Base-by-base conservation (phyloP, 2,329 filamentous ascomycete species). In the Chaetomiaceae sp. region DNA sequence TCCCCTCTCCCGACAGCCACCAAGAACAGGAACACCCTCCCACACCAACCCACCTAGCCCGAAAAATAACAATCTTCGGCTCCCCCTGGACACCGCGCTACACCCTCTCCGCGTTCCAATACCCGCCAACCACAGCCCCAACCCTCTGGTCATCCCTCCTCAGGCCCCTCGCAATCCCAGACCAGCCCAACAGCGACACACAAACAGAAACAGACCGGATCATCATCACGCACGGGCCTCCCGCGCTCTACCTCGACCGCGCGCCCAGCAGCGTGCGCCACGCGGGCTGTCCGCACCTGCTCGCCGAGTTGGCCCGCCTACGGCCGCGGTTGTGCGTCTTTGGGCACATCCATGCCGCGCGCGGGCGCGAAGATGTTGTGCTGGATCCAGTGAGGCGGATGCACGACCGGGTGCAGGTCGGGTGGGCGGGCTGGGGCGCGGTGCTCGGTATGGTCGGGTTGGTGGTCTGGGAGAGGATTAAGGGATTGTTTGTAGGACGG, bases 91-190 rank as follows among this genome's bases (percentile, higher is more conserved):
- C 70, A 2, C 60, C 62, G 2, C 57, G 55, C 5, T 51, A 67
- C 38, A 69, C 67, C 8, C 68, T 61, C 50, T 72, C 66, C 64
- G 66, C 68, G 0, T 75, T 74, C 51, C 70, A 74, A 55, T 72
- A 49, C 25, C 23, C 21, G 4, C 39, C 39, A 3, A 1, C 16
- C 31, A 17, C 12, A 3, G 47, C 20, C 8, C 1, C 14, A 1
- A 4, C 13, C 16, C 39, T 31, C 47, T 49, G 31, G 47, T 17
- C 23, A 4, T 5, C 6, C 1, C 13, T 7, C 6, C 35, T 41
- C 8, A 14, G 12, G 12, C 5, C 31, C 20, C 10, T 34, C 12
- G 16, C 27, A 33, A 5, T 17, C 13, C 39, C 16, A 12, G 14
- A 19, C 2, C n/a, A n/a, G n/a, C n/a, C 21, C 38, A 25, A 25